Base-by-base conservation (phyloP, 257 asterid genomes). In the Vinca minor region DNA sequence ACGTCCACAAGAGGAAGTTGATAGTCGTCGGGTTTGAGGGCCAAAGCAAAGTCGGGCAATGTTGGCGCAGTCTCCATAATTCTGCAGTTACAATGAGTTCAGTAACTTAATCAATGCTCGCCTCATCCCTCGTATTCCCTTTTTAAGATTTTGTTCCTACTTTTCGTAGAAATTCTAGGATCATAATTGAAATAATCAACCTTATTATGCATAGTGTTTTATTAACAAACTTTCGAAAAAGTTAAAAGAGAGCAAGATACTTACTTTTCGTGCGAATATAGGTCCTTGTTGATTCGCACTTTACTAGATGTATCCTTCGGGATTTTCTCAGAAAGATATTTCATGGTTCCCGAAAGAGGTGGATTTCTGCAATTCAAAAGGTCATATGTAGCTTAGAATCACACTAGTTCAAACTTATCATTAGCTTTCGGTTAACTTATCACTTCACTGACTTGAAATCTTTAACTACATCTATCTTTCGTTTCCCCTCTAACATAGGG, bases 311-410 rank as follows among this genome's bases (percentile, higher is more conserved):
- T 89, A 77, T 93, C 98, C 83, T 85, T 85, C 0, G 98, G 97
- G 68, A 93, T 93, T 79, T 93, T 93, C 80, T 93, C 97, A 0
- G 89, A 71, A 29, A 93, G 92, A 74, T 67, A 83, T 88, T 93
- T 93, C 96, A 88, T 89, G 55, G 95, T 89, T 68, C 97, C 98
- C 98, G 97, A 93, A 32, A 81, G 92, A 53, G 97, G 95, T 53
- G 98, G 95, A 49, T 81, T 87, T 85, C 98, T 89, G 85, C 81
- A 76, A 58, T 42, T 68, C 1, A 29, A 46, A 63, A 5, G 9
- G 7, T 57, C 44, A 17, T 11, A n/a, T n/a, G n/a, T n/a, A n/a
- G n/a, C n/a, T n/a, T n/a, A n/a, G n/a, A n/a, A n/a, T n/a, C n/a
- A n/a, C n/a, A n/a, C n/a, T n/a, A n/a, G n/a, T n/a, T n/a, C n/a